Evolutionary conservation across 106 monocot species (phyloP).

Genomic region (Acorus calamus): DNA sequence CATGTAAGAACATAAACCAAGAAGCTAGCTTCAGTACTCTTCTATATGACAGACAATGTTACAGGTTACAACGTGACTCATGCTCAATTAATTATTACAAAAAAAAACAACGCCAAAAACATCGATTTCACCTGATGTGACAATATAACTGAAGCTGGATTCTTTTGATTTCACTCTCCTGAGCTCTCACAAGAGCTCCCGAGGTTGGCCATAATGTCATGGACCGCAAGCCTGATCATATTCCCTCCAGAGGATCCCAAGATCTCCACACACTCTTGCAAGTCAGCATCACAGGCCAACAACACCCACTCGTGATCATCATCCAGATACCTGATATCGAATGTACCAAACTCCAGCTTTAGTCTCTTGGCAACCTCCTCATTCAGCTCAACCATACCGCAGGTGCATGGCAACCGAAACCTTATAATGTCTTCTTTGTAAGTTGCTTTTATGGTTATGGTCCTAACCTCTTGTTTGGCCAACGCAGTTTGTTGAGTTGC

Average conservation of each 20-base stretch:
- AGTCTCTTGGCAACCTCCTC: slow-evolving; percentile 45
- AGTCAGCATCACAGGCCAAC: slow-evolving; percentile 51
- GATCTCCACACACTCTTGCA: slow-evolving; percentile 57
- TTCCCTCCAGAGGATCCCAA: slow-evolving; percentile 23
- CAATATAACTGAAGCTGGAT: no score
- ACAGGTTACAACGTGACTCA: no score
- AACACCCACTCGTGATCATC: slow-evolving; percentile 68
- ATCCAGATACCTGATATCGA: slow-evolving; percentile 54
- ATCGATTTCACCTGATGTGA: no score
- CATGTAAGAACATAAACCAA: no score
- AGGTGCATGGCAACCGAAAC: slow-evolving; percentile 29
- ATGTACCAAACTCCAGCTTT: slow-evolving; percentile 37
- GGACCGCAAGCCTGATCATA: slow-evolving; percentile 45
- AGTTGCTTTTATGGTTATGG: slow-evolving; percentile 42
- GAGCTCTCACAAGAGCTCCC: slow-evolving; percentile 56
- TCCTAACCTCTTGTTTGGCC: slow-evolving; percentile 9
- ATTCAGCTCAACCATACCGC: slow-evolving; percentile 22
- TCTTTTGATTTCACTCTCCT: background rate
- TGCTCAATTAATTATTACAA: no score
- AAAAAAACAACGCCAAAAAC: no score
- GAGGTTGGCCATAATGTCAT: slow-evolving; percentile 23
- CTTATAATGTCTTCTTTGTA: slow-evolving; percentile 64
- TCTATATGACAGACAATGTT: no score
- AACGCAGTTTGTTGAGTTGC: background rate
- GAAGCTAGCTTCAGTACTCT: no score